Percentiles rank a stretch among this genome's conserved stretches.
Conservation (phyloP, 108 stramenopile species). For the Nitzschia palea region DNA sequence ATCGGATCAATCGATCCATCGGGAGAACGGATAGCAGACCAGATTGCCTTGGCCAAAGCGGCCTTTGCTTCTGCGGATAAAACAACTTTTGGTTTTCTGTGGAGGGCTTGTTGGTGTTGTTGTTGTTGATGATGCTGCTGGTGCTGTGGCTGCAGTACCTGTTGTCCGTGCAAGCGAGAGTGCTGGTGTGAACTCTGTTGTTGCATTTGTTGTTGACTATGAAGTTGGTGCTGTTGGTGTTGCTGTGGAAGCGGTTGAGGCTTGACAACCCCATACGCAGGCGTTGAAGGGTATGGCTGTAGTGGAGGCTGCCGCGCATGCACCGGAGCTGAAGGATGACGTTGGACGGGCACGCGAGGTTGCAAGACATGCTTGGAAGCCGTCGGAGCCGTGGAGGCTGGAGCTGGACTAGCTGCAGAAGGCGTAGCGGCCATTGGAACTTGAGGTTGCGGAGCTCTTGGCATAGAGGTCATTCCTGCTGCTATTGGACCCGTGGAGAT, state of each 20-base stretch:
- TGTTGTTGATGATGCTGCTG: slow-evolving; percentile 26
- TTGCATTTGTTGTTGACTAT: slow-evolving; percentile 16
- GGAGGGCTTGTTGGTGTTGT: slow-evolving; percentile 1
- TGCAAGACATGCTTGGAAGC: neutral
- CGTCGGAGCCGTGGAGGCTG: neutral
- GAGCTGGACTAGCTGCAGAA: slow-evolving; percentile 8
- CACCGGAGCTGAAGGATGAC: neutral
- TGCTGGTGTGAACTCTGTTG: slow-evolving; percentile 13
- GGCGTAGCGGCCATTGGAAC: neutral
- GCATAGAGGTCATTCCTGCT: neutral
- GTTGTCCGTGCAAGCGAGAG: too few relatives aligned
- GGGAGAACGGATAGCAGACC: slow-evolving; percentile 75
- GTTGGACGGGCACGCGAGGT: slow-evolving; percentile 5
- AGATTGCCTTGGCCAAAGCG: slow-evolving; percentile 78
- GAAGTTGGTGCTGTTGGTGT: neutral
- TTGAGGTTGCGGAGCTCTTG: neutral
- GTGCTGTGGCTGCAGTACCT: slow-evolving; percentile 21
- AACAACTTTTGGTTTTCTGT: slow-evolving; percentile 43
- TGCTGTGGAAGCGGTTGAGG: neutral
- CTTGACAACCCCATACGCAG: neutral
- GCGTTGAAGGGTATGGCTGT: slow-evolving; percentile 15
- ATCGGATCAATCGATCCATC: slow-evolving; percentile 60
- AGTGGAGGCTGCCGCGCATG: slow-evolving; percentile 16
- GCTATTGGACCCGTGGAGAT: neutral
- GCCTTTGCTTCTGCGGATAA: slow-evolving; percentile 64